A percentile compares a stretch with the other conserved stretches of the same genome.
These are phyloP conservation scores for Teunomyces stri DNA, from an alignment of 805 yeast genomes.

Conservation along the genomic window DNA sequence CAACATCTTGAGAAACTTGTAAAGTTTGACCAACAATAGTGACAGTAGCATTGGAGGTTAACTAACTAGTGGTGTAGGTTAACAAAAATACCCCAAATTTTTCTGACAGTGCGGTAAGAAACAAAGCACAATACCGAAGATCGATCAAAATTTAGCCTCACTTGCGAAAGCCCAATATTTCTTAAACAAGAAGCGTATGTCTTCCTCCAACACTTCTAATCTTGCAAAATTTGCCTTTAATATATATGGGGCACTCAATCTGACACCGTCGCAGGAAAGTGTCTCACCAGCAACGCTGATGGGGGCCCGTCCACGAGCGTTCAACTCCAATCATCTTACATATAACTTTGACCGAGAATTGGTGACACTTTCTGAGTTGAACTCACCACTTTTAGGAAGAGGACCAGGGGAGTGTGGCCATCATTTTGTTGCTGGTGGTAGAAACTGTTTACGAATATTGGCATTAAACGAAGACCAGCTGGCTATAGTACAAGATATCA, in stretches of 20 bases:
- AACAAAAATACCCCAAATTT: background rate
- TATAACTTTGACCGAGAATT: slow-evolving; percentile 22
- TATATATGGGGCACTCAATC: slow-evolving; percentile 46
- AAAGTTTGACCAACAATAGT: slow-evolving; percentile 11
- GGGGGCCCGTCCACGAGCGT: slow-evolving; percentile 13
- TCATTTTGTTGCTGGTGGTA: slow-evolving; percentile 42
- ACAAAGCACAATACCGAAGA: no score
- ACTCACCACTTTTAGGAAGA: slow-evolving; percentile 14
- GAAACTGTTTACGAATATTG: slow-evolving; percentile 36
- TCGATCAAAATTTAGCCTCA: no score
- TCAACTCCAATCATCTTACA: slow-evolving; percentile 13
- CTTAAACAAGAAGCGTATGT: slow-evolving; percentile 2
- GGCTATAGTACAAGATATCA: slow-evolving; percentile 31
- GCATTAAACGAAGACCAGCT: slow-evolving; percentile 31
- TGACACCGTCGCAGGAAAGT: slow-evolving; percentile 12
- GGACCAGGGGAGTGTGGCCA: slow-evolving; percentile 14
- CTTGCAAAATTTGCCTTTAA: slow-evolving; percentile 57
- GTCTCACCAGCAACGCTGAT: slow-evolving; percentile 17
- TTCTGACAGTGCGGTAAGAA: background rate
- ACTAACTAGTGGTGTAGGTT: background rate
- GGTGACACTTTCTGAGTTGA: slow-evolving; percentile 23
- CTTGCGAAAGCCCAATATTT: no score
- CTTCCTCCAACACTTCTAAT: slow-evolving; percentile 8
- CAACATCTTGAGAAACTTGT: slow-evolving; percentile 22
- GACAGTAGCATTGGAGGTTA: slow-evolving; percentile 2